Evolutionary conservation across 2,329 filamentous ascomycete genomes (phyloP), one percentile per base, ranked within the genome.

Genomic region (Arthrocladium fulminans): DNA sequence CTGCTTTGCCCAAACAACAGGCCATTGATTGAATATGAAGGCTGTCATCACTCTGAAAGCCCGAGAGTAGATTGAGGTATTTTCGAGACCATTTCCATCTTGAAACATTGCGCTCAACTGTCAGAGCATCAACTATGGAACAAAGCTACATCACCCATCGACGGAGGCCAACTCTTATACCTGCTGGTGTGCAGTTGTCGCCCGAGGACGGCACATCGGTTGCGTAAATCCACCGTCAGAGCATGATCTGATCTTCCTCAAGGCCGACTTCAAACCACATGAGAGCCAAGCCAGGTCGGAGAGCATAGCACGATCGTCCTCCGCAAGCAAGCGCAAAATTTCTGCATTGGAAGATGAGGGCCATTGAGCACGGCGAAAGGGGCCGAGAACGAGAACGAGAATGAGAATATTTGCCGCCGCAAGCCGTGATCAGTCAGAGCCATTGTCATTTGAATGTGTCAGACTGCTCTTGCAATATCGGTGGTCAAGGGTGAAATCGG

Each of bases 101-200:
- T n/a, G n/a, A n/a, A n/a, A n/a, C n/a, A n/a, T n/a, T n/a, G n/a
- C n/a, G n/a, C n/a, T n/a, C n/a, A n/a, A n/a, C n/a, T n/a, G n/a
- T n/a, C n/a, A n/a, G n/a, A n/a, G n/a, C n/a, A 35, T 15, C 13
- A 35, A n/a, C 7, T 15, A 42, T 42, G 39, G 39, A 45, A 17
- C 45, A 41, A 23, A 41, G 27, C 15, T 48, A 32, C 24, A 41
- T 48, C 13, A 41, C 38, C n/a, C 37, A 42, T 23, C 45, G 42
- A 24, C 37, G 45, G 2, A 22, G 45, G 13, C 45, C 45, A 22
- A 38, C 45, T 32, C 37, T 48, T 3, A 48, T 48, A n/a, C 45
- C 45, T 4, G 15, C 25, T 20, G 45, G 32, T 25, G 45, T 42
- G 10, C 23, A 42, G 10, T 29, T 48, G 3, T 3, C 22, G 4